Conservation (phyloP, 306 rosid species). For the Dalbergia cultrata region DNA sequence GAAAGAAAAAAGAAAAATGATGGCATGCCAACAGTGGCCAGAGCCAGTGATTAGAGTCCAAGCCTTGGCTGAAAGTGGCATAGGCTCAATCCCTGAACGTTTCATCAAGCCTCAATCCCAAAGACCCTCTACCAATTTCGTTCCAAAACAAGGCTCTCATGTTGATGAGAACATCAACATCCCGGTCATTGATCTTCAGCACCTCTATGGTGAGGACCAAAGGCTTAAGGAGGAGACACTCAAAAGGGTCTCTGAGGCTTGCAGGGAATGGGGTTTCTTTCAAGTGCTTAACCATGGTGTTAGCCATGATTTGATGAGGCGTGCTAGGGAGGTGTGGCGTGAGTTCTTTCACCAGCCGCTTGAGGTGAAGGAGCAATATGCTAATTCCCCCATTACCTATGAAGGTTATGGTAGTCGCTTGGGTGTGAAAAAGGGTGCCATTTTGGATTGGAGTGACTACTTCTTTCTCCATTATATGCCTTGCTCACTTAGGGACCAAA, state of each 20-base stretch:
- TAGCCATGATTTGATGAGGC: conserved; percentile 64
- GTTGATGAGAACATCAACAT: conserved; percentile 40
- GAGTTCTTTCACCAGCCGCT: conserved; percentile 69
- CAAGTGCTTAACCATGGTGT: conserved; percentile 86
- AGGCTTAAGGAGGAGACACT: conserved; percentile 35
- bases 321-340: conserved; percentile 65
- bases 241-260: conserved; percentile 50
- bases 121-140: conserved; percentile 37
- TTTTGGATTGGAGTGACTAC: conserved; percentile 92
- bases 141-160: neutral
- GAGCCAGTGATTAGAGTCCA: conserved; percentile 82
- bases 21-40: conserved; percentile 77
- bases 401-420: conserved; percentile 89
- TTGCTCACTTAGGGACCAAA: conserved; percentile 53
- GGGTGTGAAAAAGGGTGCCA: conserved; percentile 81
- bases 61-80: conserved; percentile 75
- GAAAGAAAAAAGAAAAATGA: conserved; percentile 1
- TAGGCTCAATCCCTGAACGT: conserved; percentile 61
- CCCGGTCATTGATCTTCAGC: conserved; percentile 64
- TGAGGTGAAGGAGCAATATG: conserved; percentile 67
- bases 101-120: conserved; percentile 68
- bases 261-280: conserved; percentile 80
- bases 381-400: conserved; percentile 72
- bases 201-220: conserved; percentile 16
- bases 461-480: conserved; percentile 80